Percentiles rank a stretch among this genome's conserved stretches.
Evolutionary conservation across 2,329 filamentous ascomycete genomes (phyloP).

Genomic region (Colletotrichum liriopes): DNA sequence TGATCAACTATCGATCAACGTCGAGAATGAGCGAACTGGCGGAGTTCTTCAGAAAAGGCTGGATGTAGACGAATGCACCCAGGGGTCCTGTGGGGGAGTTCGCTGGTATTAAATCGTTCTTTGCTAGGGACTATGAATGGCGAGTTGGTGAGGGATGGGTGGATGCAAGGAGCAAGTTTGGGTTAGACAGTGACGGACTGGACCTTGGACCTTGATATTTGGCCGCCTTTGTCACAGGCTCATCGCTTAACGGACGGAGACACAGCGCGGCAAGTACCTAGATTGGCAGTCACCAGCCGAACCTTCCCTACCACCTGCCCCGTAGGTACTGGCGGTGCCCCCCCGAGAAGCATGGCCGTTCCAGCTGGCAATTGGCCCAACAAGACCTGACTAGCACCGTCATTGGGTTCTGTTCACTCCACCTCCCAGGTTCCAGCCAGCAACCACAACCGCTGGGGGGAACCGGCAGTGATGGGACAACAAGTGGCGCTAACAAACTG

Average conservation of each 20-base stretch:
- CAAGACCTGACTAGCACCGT: not conserved
- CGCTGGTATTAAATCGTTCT: constrained; percentile 39
- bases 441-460: not conserved
- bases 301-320: constrained; percentile 27
- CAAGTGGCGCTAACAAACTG: constrained; percentile 5
- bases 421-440: constrained; percentile 1
- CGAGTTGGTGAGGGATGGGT: constrained; percentile 12
- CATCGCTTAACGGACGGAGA: constrained; percentile 7
- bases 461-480: constrained; percentile 18
- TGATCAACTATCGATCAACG: constrained; percentile 21
- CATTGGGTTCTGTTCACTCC: constrained; percentile 4
- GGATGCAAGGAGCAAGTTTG: constrained; percentile 36
- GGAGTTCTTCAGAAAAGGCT: constrained; percentile 4
- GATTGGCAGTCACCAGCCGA: constrained; percentile 8
- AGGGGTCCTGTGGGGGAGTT: constrained; percentile 28
- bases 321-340: not conserved
- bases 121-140: constrained; percentile 32
- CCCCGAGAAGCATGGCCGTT: constrained; percentile 1
- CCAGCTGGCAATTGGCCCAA: constrained; percentile 17
- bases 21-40: constrained; percentile 21
- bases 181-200: constrained; percentile 3
- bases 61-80: constrained; percentile 11
- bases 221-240: constrained; percentile 12
- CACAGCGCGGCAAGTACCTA: not conserved
- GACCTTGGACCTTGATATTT: constrained; percentile 15